These are phyloP conservation scores for Botrytis galanthina DNA, from an alignment of 2,329 filamentous ascomycete genomes.

Conservation along the genomic window DNA sequence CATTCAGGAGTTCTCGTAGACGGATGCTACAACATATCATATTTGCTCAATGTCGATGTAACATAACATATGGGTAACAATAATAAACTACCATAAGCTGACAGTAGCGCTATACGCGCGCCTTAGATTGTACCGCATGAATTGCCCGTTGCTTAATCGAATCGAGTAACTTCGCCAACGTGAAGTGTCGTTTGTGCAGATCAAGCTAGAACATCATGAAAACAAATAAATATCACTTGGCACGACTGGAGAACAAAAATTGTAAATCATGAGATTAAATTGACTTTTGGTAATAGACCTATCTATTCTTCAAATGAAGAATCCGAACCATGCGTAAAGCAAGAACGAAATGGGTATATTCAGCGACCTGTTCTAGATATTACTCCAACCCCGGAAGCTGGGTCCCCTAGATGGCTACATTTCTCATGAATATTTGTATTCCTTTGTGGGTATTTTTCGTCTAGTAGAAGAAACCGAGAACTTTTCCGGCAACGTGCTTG, in stretches of 20 bases:
- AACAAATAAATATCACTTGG: background rate
- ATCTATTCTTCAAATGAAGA: conserved; percentile 34
- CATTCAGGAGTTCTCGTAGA: background rate
- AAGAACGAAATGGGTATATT: conserved; percentile 36
- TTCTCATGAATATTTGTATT: conserved; percentile 37
- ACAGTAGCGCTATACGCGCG: background rate
- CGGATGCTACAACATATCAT: background rate
- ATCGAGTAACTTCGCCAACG: background rate
- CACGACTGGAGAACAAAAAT: conserved; percentile 7
- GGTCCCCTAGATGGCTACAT: conserved; percentile 35
- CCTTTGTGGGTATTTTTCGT: conserved; percentile 25
- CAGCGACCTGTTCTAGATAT: conserved; percentile 25
- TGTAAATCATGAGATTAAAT: conserved; percentile 36
- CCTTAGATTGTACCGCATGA: background rate
- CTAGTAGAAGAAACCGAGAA: conserved; percentile 99
- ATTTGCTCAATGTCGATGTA: background rate
- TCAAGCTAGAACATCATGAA: background rate
- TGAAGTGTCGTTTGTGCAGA: background rate
- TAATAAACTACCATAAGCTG: background rate
- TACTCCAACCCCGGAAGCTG: conserved; percentile 24
- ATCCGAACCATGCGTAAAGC: conserved; percentile 30
- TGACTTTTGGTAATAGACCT: conserved; percentile 38
- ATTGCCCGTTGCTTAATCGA: background rate
- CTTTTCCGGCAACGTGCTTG: conserved; percentile 99
- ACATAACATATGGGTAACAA: background rate